Evolutionary conservation across 768 basidiomycete species (phyloP).

Genomic region (Trametopsis cervina): DNA sequence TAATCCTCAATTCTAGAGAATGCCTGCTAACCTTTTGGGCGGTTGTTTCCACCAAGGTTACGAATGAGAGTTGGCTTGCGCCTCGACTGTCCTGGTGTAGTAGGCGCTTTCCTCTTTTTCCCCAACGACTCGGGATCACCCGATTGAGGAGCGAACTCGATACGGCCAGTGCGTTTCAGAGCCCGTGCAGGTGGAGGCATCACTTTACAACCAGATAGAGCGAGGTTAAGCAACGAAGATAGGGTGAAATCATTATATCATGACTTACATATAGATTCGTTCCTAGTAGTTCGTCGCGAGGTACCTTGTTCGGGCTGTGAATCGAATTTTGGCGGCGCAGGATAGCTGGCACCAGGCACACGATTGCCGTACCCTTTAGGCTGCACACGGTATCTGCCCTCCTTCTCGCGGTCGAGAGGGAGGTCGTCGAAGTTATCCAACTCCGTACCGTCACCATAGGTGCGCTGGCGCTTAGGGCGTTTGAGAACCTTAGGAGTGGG

Average conservation of each 20-base stretch:
- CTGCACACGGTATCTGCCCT: constrained; percentile 66
- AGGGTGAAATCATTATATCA: neutral
- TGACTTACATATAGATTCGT: neutral
- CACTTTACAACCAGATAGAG: neutral
- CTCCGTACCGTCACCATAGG: constrained; percentile 86
- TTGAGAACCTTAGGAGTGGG: constrained; percentile 61
- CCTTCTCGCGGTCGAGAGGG: constrained; percentile 78
- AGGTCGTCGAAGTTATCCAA: constrained; percentile 85
- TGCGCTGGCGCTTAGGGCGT: constrained; percentile 68
- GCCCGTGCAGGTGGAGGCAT: constrained; percentile 37
- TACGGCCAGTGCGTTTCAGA: constrained; percentile 49
- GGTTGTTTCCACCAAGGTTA: constrained; percentile 60
- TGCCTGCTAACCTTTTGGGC: constrained; percentile 58
- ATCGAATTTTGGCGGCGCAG: constrained; percentile 28
- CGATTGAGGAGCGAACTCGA: constrained; percentile 43
- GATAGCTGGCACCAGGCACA: constrained; percentile 45
- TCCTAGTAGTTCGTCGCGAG: constrained; percentile 49
- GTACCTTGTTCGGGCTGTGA: constrained; percentile 41
- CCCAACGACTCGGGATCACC: constrained; percentile 23
- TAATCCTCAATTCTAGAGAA: neutral
- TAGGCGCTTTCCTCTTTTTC: constrained; percentile 47
- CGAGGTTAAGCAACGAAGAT: neutral
- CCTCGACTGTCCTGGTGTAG: constrained; percentile 42
- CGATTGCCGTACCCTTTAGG: constrained; percentile 65
- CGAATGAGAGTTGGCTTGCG: constrained; percentile 86